phyloP scores from a whole-genome alignment of 441 rosid genomes.

The Melastoma candidum region DNA sequence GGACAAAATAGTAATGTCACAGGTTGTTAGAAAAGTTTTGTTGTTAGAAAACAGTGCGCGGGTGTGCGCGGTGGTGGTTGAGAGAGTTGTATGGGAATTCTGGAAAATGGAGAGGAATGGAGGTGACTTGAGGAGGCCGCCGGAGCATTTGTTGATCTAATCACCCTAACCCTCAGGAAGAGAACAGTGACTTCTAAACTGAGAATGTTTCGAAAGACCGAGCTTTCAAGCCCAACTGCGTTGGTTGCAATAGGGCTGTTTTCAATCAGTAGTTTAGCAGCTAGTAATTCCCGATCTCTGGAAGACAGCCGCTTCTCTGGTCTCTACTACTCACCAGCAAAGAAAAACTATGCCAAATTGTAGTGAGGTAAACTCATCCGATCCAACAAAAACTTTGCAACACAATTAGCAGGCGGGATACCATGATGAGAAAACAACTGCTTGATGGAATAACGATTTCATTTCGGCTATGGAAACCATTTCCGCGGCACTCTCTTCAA shows the following conservation, averaged over 20 bases:
- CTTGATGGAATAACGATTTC: slow-evolving; percentile 39
- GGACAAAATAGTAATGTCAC: no score
- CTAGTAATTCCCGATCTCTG: slow-evolving; percentile 49
- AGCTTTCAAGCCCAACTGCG: slow-evolving; percentile 31
- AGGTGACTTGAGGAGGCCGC: no score
- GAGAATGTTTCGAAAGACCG: slow-evolving; percentile 59
- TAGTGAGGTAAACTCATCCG: slow-evolving; percentile 9
- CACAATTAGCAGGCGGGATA: slow-evolving; percentile 20
- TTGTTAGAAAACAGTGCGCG: no score
- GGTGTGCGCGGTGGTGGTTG: no score
- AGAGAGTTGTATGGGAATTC: no score
- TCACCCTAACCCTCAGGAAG: not conserved
- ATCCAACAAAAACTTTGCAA: slow-evolving; percentile 3
- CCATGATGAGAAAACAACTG: slow-evolving; percentile 38
- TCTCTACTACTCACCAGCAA: slow-evolving; percentile 28
- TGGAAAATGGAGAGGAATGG: no score
- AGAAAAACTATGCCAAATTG: slow-evolving; percentile 9
- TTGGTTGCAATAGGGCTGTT: slow-evolving; percentile 32
- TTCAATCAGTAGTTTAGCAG: slow-evolving; percentile 45
- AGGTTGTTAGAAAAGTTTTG: no score
- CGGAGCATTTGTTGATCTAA: no score
- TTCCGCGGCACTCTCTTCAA: slow-evolving; percentile 19
- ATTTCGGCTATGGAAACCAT: slow-evolving; percentile 45
- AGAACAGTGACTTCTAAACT: slow-evolving; percentile 33
- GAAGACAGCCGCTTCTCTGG: slow-evolving; percentile 36